Percentiles rank a stretch among this genome's conserved stretches.
These are phyloP conservation scores for Caulochytrium protostelioides DNA, from an alignment of 371 early-diverging fungal genomes.

Conservation along the genomic window DNA sequence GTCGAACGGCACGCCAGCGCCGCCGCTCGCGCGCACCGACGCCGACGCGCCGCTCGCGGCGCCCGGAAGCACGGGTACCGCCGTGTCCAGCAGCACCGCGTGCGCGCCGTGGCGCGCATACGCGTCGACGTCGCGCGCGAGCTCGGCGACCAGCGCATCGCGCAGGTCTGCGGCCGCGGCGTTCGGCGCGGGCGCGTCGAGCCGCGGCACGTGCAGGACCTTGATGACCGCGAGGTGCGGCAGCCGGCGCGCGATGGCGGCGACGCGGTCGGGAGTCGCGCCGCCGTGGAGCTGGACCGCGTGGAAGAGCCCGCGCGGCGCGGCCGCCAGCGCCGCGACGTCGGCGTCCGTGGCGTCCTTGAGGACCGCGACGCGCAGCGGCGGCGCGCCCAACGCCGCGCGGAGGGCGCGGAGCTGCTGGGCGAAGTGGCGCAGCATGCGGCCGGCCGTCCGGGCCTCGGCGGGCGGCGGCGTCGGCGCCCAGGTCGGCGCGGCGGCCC, in stretches of 20 bases:
- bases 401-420: neutral
- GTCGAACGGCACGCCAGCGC: constrained; percentile 47
- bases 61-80: no score
- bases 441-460: neutral
- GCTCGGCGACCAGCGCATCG: constrained; percentile 34
- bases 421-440: neutral
- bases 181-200: constrained; percentile 16
- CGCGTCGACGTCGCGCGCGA: constrained; percentile 16
- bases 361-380: constrained; percentile 82
- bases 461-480: neutral
- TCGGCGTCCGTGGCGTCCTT: constrained; percentile 54
- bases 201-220: constrained; percentile 55
- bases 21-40: constrained; percentile 13
- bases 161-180: constrained; percentile 13
- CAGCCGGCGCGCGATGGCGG: no score
- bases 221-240: constrained; percentile 70
- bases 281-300: constrained; percentile 85
- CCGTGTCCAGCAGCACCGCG: constrained; percentile 28
- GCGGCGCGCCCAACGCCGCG: constrained; percentile 14
- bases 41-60: no score
- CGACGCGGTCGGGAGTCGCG: constrained; percentile 39
- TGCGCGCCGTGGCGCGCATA: constrained; percentile 2
- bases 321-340: constrained; percentile 38
- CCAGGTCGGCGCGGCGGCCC: neutral
- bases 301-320: constrained; percentile 57